These are phyloP conservation scores for Incumbomyces lentus DNA, from an alignment of 2,329 filamentous ascomycete species.

Conservation along the genomic window DNA sequence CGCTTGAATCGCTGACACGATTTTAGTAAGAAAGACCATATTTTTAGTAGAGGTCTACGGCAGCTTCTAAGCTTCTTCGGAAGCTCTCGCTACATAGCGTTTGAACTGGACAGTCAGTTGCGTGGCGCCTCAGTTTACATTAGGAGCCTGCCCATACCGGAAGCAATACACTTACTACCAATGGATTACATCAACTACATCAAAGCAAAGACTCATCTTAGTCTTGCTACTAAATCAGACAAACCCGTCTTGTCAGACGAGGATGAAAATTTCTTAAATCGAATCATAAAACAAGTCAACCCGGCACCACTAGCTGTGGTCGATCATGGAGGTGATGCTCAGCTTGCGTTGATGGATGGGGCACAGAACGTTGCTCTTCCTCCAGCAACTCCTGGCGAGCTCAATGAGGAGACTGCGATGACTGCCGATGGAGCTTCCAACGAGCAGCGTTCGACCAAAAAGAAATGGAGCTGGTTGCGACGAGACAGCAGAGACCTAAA, in stretches of 20 bases:
- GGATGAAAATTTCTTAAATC: constrained; percentile 48
- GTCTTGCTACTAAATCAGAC: constrained; percentile 24
- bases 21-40: no score
- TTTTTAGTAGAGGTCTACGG: no score
- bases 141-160: not conserved
- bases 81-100: no score
- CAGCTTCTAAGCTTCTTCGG: no score
- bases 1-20: no score
- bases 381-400: constrained; percentile 37
- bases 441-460: constrained; percentile 11
- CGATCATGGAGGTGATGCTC: constrained; percentile 29
- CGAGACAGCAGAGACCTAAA: constrained; percentile 28
- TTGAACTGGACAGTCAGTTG: no score
- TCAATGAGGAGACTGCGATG: constrained; percentile 23
- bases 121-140: no score
- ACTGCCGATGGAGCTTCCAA: not conserved
- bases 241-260: constrained; percentile 47
- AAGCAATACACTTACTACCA: not conserved
- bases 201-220: constrained; percentile 28
- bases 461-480: constrained; percentile 30
- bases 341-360: constrained; percentile 35
- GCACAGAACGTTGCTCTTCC: constrained; percentile 39
- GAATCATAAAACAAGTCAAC: constrained; percentile 36
- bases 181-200: constrained; percentile 37
- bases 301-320: constrained; percentile 26